These are phyloP conservation scores for Hypomontagnella monticulosa DNA, from an alignment of 495 filamentous ascomycete genomes.

Conservation along the genomic window DNA sequence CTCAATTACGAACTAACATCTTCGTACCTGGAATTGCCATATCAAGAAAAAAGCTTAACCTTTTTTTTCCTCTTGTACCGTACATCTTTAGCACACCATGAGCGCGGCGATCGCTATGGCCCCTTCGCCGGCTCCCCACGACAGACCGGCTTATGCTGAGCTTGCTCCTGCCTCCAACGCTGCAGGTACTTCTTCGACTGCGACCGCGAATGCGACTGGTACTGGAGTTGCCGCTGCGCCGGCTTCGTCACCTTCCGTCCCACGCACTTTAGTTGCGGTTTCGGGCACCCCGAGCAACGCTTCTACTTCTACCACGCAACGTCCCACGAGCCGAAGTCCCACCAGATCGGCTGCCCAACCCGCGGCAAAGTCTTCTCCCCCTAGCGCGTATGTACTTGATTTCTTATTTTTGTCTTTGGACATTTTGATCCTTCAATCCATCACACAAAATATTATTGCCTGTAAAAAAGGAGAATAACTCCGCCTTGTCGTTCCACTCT, in stretches of 20 bases:
- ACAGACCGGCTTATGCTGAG: slow-evolving; percentile 61
- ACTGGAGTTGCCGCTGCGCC: slow-evolving; percentile 47
- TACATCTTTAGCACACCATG: slow-evolving; percentile 56
- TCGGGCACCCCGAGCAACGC: slow-evolving; percentile 53
- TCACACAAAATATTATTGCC: slow-evolving; percentile 28
- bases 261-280: slow-evolving; percentile 54
- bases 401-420: slow-evolving; percentile 31
- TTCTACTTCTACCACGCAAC: slow-evolving; percentile 48
- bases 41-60: slow-evolving; percentile 28
- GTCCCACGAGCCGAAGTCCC: slow-evolving; percentile 61
- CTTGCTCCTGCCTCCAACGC: slow-evolving; percentile 54
- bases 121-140: slow-evolving; percentile 67
- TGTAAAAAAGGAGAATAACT: slow-evolving; percentile 29
- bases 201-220: background rate
- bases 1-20: slow-evolving; percentile 34
- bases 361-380: slow-evolving; percentile 58
- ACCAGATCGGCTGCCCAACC: slow-evolving; percentile 52
- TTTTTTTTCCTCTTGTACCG: slow-evolving; percentile 15
- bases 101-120: slow-evolving; percentile 69
- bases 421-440: slow-evolving; percentile 45
- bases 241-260: slow-evolving; percentile 55
- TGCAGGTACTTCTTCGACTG: slow-evolving; percentile 29
- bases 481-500: slow-evolving; percentile 23
- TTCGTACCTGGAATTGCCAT: slow-evolving; percentile 38
- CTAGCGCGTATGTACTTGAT: slow-evolving; percentile 58